Evolutionary conservation across 1,284 basidiomycete species (phyloP).

Genomic region (Marasmius sp.): DNA sequence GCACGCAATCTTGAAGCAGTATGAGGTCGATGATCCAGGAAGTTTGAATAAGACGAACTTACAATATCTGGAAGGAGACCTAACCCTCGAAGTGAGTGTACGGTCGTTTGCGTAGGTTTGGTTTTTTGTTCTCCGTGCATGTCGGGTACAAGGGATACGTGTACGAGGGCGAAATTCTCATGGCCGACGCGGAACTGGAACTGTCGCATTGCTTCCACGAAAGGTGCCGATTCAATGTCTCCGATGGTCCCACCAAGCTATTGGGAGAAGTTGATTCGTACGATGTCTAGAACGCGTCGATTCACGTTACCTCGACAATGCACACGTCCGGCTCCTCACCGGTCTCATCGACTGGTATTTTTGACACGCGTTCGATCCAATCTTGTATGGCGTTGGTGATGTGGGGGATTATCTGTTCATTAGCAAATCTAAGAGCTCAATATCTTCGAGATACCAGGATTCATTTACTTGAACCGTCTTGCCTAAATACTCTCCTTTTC

Average conservation of each 20-base stretch:
- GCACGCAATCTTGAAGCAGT: constrained; percentile 78
- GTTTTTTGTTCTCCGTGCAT: constrained; percentile 99
- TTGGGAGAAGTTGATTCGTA: constrained; percentile 8
- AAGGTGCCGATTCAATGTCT: constrained; percentile 96
- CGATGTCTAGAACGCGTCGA: neutral
- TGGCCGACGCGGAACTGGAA: constrained; percentile 97
- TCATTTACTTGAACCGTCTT: constrained; percentile 87
- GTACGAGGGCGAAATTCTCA: constrained; percentile 96
- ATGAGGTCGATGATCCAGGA: neutral
- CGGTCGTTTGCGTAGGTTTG: constrained; percentile 97
- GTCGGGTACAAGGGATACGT: constrained; percentile 97
- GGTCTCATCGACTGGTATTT: constrained; percentile 93
- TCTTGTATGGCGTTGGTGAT: constrained; percentile 97
- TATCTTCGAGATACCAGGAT: neutral
- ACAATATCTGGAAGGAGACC: constrained; percentile 93
- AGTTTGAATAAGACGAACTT: constrained; percentile 27
- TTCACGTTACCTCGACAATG: constrained; percentile 80
- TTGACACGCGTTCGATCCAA: constrained; percentile 96
- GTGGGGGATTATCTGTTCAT: constrained; percentile 88
- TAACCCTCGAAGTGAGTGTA: constrained; percentile 91
- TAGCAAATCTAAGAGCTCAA: constrained; percentile 6
- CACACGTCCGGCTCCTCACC: constrained; percentile 94
- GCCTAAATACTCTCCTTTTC: constrained; percentile 95
- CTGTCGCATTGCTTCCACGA: constrained; percentile 98
- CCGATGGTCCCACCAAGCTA: constrained; percentile 96